phyloP scores from a whole-genome alignment of 2,329 filamentous ascomycete species.

The Exophiala dermatitidis region DNA sequence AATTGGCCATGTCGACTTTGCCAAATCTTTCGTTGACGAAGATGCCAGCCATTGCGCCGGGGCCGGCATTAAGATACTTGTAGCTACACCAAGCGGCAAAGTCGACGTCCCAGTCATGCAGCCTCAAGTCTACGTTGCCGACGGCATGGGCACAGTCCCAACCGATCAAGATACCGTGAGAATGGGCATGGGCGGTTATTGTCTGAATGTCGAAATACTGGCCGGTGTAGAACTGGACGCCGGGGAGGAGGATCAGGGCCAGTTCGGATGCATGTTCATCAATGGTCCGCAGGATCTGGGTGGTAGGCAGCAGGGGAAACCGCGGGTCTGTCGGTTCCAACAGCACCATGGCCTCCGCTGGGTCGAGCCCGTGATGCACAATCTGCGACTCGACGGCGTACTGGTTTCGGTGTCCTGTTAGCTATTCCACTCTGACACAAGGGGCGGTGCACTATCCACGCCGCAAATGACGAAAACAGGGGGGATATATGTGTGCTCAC shows the following conservation, averaged over 20 bases:
- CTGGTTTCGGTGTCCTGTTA: slow-evolving; percentile 35
- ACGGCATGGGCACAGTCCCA: slow-evolving; percentile 77
- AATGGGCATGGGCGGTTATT: slow-evolving; percentile 71
- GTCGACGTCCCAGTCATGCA: slow-evolving; percentile 88
- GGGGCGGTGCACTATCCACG: no score
- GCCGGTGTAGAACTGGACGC: slow-evolving; percentile 87
- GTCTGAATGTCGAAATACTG: slow-evolving; percentile 75
- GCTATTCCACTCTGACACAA: no score
- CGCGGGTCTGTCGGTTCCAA: slow-evolving; percentile 54
- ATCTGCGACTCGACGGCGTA: slow-evolving; percentile 82
- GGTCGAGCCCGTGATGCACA: slow-evolving; percentile 59
- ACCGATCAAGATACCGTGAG: slow-evolving; percentile 63
- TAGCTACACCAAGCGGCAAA: slow-evolving; percentile 95
- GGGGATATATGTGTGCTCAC: slow-evolving; percentile 38
- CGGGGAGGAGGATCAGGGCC: slow-evolving; percentile 72
- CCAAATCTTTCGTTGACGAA: slow-evolving; percentile 75
- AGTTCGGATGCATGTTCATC: slow-evolving; percentile 65
- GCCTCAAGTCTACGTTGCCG: slow-evolving; percentile 71
- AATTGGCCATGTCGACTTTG: slow-evolving; percentile 37
- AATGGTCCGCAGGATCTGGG: slow-evolving; percentile 64
- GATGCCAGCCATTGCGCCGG: slow-evolving; percentile 69
- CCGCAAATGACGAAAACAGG: neutral
- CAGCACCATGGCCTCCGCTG: slow-evolving; percentile 62
- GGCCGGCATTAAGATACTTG: slow-evolving; percentile 86
- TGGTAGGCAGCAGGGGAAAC: slow-evolving; percentile 58